Evolutionary conservation across 2,329 filamentous ascomycete species (phyloP), one percentile per base, ranked within the genome.

Genomic region (Stromatinia cepivora): DNA sequence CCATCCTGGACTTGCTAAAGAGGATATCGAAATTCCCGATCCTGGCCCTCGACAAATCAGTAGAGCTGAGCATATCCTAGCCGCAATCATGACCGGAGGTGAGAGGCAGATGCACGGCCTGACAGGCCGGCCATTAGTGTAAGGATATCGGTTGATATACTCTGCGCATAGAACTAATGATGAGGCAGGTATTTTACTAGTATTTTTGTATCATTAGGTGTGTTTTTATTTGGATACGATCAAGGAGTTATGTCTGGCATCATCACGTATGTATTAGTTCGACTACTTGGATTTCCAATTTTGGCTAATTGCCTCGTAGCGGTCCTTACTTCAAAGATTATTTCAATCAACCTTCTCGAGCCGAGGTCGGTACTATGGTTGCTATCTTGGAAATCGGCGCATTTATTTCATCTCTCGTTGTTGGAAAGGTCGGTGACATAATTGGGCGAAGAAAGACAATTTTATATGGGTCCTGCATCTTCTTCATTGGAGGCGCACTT

Each of bases 331-430:
- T 99, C 79, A 92, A 90, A 79, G 88, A 94, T 79, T 97, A 97
- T 80, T 98, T 99, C 81, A 85, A 94, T 76, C 89, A 98, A 76
- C 95, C 95, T 28, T 90, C 92, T 34, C 87, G 88, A 75, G 92
- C 93, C 59, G 88, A 97, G 79, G 90, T 99, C 70, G 95, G 94
- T 70, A 98, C 94, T 39, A 98, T 98, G 90, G 95, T 99, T 70
- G 94, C 95, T 74, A 98, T 99, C 76, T 86, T 99, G 70, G 94
- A 97, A 81, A 84, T 98, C 66, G 95, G 95, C 70, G 95, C 95
- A 50, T 91, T 99, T 72, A 90, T 97, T 76, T 91, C 94, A 28
- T 98, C 94, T 1, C 82, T 99, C 15, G 80, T 90, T 42, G 93
- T 98, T 48, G 95, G 95, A 63, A 89, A 90, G 72, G 87, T 98